Base-by-base conservation (phyloP, 2,329 filamentous ascomycete genomes). In the Scopulariopsis brevicaulis region DNA sequence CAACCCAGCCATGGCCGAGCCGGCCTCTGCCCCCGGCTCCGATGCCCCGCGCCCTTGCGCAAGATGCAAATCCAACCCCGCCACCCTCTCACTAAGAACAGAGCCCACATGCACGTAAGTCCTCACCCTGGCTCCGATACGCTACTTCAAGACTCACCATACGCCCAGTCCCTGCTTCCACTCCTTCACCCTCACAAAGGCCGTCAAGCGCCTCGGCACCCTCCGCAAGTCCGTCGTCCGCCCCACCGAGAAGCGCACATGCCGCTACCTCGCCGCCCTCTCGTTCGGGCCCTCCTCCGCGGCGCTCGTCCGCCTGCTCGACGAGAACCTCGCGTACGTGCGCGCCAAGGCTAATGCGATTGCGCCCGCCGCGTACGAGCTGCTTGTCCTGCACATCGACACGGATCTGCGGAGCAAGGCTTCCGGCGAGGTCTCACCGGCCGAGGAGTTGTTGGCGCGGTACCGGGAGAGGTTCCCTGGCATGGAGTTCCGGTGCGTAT, bases 221-320 rank as follows among this genome's bases (percentile, higher is more conserved):
- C 70, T 83, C 7, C 77, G 76, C 65, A 75, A 74, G 50, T 77
- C 81, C 58, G 72, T 55, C 71, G 73, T 58, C 62, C 65, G 61
- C 65, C 66, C 57, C 66, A 69, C 59, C 69, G 65, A 61, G 67
- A 59, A 59, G 24, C 56, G 65, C 62, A 65, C 68, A 12, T 69
- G 68, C 48, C 66, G 67, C 56, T 81, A 96, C 54, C 74, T 96
- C 20, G 74, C 96, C 22, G 90, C 91, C 6, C 74, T 96, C 1
- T 96, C 92, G 0, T 86, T 90, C 65, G 93, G 94, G 0, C 76
- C 87, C 1, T 94, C 89, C 1, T 97, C 93, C 0, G 79, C 87
- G 15, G 82, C 84, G 15, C 76, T 99, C 51, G 76, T 96, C 34
- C 82, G 93, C 64, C 78, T 96, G 24, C 75, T 97, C 57, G 81